Evolutionary conservation across 768 basidiomycete species (phyloP), one percentile per base, ranked within the genome.

Genomic region (Pisolithus microcarpus): DNA sequence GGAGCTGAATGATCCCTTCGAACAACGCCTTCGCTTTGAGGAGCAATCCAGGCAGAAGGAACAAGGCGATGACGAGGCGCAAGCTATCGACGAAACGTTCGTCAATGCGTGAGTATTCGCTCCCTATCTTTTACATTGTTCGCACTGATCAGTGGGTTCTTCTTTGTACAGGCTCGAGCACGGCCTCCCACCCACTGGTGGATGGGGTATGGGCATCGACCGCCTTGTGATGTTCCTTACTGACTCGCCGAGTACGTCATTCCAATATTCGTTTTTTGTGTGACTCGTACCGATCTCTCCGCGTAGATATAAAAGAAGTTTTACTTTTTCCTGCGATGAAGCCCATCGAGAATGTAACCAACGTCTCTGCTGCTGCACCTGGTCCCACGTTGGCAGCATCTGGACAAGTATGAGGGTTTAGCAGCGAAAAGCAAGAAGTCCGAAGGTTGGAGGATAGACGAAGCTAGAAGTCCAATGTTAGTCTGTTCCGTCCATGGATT

Each of bases 141-240:
- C 31, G 21, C 9, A 6, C 48, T 56, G 18, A 56, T 38, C 26
- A 26, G 36, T 4, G 5, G 28, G 15, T 53, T 19, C 4, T 45
- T 38, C 61, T 13, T 9, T 44, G 21, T n/a, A 28, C 9, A 92
- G 91, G 3, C 82, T 99, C 56, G 96, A 99, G 70, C 91, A 98
- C 62, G 96, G 93, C 66, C 80, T 99, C 2, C 92, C 96, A 5
- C 96, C 96, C 0, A 99, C 95, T 4, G 95, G 92, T 52, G 95
- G 95, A 42, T 98, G 92, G 91, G 95, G 93, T 56, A 76, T 97
- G 49, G 94, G 95, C 49, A 88, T 97, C 58, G 94, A 97, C 65
- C 84, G 93, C 53, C 75, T 98, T 37, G 91, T 97, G 70, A 98
- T 98, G 95, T 97, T 98, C 84, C 75, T 98, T 45, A 95, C 93